Evolutionary conservation across 352 stramenopile genomes (phyloP).

Genomic region (Globisporangium mamillatum): DNA sequence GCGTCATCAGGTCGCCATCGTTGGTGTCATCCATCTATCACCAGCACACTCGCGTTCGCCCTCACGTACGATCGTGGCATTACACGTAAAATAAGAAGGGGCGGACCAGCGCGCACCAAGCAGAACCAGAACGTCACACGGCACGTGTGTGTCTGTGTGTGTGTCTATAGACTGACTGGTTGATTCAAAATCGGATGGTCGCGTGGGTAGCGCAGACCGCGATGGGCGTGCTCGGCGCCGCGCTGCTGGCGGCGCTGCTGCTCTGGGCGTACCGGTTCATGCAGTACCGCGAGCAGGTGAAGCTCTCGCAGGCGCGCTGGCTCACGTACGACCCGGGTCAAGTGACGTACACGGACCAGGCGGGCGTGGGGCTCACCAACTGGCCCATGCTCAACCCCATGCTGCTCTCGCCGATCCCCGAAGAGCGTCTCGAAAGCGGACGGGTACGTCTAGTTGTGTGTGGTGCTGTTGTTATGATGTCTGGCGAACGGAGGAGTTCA

Average conservation of each 20-base stretch:
- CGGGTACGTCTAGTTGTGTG: slow-evolving; percentile 24
- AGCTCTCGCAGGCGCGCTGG: slow-evolving; percentile 64
- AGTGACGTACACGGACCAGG: slow-evolving; percentile 13
- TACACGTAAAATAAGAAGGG: not conserved
- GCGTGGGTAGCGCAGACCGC: slow-evolving; percentile 37
- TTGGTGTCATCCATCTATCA: no score
- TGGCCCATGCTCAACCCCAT: slow-evolving; percentile 55
- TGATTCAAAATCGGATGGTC: slow-evolving; percentile 24
- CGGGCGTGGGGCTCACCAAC: slow-evolving; percentile 21
- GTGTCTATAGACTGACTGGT: not conserved
- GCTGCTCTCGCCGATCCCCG: slow-evolving; percentile 66
- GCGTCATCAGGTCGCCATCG: not conserved
- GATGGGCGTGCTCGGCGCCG: slow-evolving; percentile 35
- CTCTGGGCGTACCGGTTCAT: slow-evolving; percentile 61
- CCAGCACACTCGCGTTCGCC: no score
- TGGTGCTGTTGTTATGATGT: not conserved
- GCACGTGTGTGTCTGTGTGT: not conserved
- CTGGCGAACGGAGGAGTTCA: not conserved
- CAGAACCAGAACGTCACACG: not conserved
- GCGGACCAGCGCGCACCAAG: not conserved
- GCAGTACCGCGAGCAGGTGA: slow-evolving; percentile 58
- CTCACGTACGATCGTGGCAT: not conserved
- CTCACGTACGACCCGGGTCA: slow-evolving; percentile 43
- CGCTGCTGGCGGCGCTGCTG: slow-evolving; percentile 35
- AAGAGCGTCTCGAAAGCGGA: slow-evolving; percentile 54